These are phyloP conservation scores for Hortiboletus rubellus DNA, from an alignment of 1,284 basidiomycete species.

Conservation along the genomic window DNA sequence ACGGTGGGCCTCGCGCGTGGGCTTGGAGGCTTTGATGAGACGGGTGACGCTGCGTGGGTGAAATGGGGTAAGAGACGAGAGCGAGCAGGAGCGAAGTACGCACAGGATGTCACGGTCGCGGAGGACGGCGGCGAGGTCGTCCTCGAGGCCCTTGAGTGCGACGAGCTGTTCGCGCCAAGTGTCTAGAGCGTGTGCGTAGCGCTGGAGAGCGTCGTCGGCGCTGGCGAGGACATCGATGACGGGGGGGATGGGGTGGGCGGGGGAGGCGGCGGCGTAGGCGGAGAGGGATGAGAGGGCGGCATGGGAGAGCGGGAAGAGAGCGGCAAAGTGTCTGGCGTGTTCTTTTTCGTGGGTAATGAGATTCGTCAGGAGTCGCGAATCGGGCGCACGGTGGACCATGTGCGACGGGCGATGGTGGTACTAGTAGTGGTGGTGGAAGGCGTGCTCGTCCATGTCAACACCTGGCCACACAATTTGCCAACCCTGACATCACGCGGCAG, in stretches of 20 bases:
- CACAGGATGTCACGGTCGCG: constrained; percentile 78
- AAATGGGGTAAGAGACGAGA: too few relatives aligned
- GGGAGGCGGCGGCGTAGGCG: constrained; percentile 68
- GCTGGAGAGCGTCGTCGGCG: constrained; percentile 65
- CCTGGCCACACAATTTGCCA: not conserved
- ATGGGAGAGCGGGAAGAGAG: constrained; percentile 58
- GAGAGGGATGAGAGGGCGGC: constrained; percentile 65
- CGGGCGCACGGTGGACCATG: constrained; percentile 72
- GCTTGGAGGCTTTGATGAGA: constrained; percentile 72
- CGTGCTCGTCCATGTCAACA: not conserved
- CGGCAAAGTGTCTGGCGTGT: constrained; percentile 58
- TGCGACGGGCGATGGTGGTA: not conserved
- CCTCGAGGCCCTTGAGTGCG: constrained; percentile 57
- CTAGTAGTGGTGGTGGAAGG: not conserved
- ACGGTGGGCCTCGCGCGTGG: constrained; percentile 44
- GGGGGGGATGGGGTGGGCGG: constrained; percentile 56
- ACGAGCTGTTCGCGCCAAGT: constrained; percentile 57
- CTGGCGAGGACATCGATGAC: constrained; percentile 59
- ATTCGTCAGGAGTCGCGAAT: constrained; percentile 67
- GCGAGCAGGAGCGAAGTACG: constrained; percentile 30
- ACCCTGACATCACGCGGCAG: too few relatives aligned
- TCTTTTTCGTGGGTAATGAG: constrained; percentile 71
- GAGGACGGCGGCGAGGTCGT: constrained; percentile 65
- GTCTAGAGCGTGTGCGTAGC: constrained; percentile 60
- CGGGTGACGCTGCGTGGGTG: constrained; percentile 57